Conservation (phyloP, 2,329 filamentous ascomycete species). For the Orbilia quercus region DNA sequence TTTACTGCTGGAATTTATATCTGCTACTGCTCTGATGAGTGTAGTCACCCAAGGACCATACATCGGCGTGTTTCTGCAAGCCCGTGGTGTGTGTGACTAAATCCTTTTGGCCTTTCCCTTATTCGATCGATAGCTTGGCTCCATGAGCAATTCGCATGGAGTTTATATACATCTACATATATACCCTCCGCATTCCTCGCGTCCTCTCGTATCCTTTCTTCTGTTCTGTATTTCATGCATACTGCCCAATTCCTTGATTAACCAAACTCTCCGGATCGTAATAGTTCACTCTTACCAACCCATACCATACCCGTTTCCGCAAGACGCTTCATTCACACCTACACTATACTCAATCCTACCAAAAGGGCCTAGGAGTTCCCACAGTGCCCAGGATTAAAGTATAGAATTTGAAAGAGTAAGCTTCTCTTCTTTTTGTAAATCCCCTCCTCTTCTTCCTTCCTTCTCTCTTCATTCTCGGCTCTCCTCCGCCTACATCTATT, state of each 20-base stretch:
- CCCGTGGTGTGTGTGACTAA: conserved; percentile 43
- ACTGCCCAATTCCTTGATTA: conserved; percentile 23
- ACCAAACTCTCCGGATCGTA: conserved; percentile 34
- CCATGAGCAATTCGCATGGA: conserved; percentile 15
- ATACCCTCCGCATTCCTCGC: conserved; percentile 52
- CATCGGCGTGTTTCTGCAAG: not conserved
- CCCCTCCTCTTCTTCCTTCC: conserved; percentile 33
- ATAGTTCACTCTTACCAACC: conserved; percentile 52
- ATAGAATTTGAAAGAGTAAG: conserved; percentile 55
- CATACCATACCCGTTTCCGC: conserved; percentile 52
- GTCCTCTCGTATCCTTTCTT: conserved; percentile 24
- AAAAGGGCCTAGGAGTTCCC: conserved; percentile 36
- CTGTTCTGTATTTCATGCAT: conserved; percentile 14
- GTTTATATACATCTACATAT: conserved; percentile 48
- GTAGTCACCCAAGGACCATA: conserved; percentile 13
- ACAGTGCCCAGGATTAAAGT: conserved; percentile 38
- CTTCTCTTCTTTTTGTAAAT: conserved; percentile 28
- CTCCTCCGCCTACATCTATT: conserved; percentile 36
- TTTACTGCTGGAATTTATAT: conserved; percentile 4
- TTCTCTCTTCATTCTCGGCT: conserved; percentile 25
- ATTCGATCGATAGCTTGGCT: conserved; percentile 21
- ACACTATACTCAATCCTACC: conserved; percentile 54
- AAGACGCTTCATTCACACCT: conserved; percentile 36
- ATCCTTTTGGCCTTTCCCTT: conserved; percentile 29
- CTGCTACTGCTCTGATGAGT: conserved; percentile 30